Evolutionary conservation across 345 rosid species (phyloP), one percentile per base, ranked within the genome.

Genomic region (Acer saccharum): DNA sequence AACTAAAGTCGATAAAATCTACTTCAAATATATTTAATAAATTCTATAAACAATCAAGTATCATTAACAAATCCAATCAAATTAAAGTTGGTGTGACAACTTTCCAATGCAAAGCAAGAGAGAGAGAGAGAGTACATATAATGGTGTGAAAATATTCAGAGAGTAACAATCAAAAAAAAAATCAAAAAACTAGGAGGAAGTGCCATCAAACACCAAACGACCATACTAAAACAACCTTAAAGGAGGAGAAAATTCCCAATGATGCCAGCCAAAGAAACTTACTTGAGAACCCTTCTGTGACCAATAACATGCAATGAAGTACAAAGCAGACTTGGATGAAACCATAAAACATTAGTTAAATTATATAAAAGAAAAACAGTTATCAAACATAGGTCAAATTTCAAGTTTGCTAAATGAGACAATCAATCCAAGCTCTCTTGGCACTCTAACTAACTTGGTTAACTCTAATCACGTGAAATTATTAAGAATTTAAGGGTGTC

Each of bases 211-310:
- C 23, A 60, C 13, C 21, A 39, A 54, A 44, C 43, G 54, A 44
- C 55, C 17, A 29, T 14, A 64, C 64, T 10, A 41, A 20, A 20
- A 76, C 29, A 5, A 41, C 55, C 60, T 48, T 11, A 16, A 76
- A 18, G 68, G 7, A 57, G 61, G 32, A 75, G 48, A 32, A 50
- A 63, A 39, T 44, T 75, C 44, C 43, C 63, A 63, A 79, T 61
- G 70, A 81, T 23, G 76, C 48, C 63, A 72, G 57, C 27, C 14
- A 35, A 78, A 79, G 66, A 63, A 46, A 89, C 90, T 90, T 87
- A 90, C 98, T 83, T 95, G 98, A 83, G 93, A 90, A 76, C 90
- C 92, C 85, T 88, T 92, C 70, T 86, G 86, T 70, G 97, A 89
- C 88, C 90, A 92, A 84, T 90, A 95, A 77, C 92, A 83, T 18